Evolutionary conservation across 108 stramenopile species (phyloP).

Genomic region (Cyclotella atomus): DNA sequence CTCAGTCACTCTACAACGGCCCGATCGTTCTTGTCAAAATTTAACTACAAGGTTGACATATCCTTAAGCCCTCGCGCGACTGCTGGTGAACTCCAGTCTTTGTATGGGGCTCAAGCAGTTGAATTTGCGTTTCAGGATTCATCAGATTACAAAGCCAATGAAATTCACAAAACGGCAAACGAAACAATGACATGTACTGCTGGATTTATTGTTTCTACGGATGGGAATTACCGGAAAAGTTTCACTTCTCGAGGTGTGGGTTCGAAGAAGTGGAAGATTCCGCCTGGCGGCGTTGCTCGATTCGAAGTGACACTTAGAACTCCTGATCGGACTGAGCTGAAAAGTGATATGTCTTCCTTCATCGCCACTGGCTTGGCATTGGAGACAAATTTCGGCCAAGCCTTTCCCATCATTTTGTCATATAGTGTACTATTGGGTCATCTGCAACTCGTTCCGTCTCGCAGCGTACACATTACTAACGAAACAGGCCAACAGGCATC

Average conservation of each 20-base stretch:
- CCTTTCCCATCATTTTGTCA: conserved; percentile 66
- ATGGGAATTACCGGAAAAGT: conserved; percentile 40
- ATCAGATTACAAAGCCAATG: conserved; percentile 12
- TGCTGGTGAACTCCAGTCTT: conserved; percentile 23
- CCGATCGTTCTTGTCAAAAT: conserved; percentile 25
- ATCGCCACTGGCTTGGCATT: conserved; percentile 69
- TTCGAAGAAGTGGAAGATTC: conserved; percentile 52
- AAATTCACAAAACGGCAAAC: neutral
- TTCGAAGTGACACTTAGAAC: conserved; percentile 63
- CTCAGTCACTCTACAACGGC: conserved; percentile 14
- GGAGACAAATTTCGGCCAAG: conserved; percentile 69
- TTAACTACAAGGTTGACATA: conserved; percentile 32
- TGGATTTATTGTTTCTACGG: conserved; percentile 63
- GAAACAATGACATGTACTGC: conserved; percentile 22
- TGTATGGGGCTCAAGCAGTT: conserved; percentile 24
- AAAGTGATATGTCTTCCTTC: conserved; percentile 69
- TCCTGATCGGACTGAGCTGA: conserved; percentile 39
- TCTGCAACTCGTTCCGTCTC: conserved; percentile 45
- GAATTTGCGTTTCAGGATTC: conserved; percentile 20
- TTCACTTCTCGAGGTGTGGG: conserved; percentile 33
- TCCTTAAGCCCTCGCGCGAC: conserved; percentile 24
- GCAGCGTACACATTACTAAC: neutral
- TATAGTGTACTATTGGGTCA: conserved; percentile 72
- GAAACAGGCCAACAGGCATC: neutral
- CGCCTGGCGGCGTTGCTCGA: conserved; percentile 71